Conservation (phyloP, 2,329 filamentous ascomycete species). For the Fusarium papillatum region DNA sequence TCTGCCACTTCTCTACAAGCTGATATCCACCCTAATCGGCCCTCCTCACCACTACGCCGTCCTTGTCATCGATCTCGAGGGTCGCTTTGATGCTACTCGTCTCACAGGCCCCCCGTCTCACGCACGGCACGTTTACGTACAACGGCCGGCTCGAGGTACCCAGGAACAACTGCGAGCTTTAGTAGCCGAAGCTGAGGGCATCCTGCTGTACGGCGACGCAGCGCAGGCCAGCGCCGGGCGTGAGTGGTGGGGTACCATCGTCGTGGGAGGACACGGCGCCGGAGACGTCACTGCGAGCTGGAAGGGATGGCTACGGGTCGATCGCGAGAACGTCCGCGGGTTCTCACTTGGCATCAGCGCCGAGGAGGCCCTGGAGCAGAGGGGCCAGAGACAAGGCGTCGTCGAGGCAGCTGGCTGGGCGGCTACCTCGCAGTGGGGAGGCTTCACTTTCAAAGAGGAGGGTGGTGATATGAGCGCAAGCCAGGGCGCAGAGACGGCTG, state of each 20-base stretch:
- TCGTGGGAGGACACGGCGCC: slow-evolving; percentile 58
- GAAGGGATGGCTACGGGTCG: slow-evolving; percentile 67
- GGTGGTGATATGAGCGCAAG: slow-evolving; percentile 1
- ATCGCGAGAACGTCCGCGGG: slow-evolving; percentile 55
- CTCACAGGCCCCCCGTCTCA: slow-evolving; percentile 55
- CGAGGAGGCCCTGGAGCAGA: slow-evolving; percentile 60
- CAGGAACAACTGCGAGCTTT: slow-evolving; percentile 49
- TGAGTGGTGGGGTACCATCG: slow-evolving; percentile 71
- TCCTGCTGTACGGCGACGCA: slow-evolving; percentile 63
- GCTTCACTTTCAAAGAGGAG: slow-evolving; percentile 56
- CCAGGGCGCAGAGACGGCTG: background rate
- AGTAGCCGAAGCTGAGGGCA: slow-evolving; percentile 57
- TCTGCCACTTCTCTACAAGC: slow-evolving; percentile 68
- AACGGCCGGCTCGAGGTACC: slow-evolving; percentile 52
- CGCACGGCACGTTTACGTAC: slow-evolving; percentile 65
- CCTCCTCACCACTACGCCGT: slow-evolving; percentile 62
- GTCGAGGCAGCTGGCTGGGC: slow-evolving; percentile 61
- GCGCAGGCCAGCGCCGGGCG: slow-evolving; percentile 58
- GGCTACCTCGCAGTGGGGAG: slow-evolving; percentile 63
- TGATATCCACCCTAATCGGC: slow-evolving; percentile 66
- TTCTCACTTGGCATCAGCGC: slow-evolving; percentile 56
- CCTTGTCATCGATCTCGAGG: slow-evolving; percentile 67
- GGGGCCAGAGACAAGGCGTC: slow-evolving; percentile 53
- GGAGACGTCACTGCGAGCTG: slow-evolving; percentile 50
- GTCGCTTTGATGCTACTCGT: slow-evolving; percentile 66